Evolutionary conservation across 148 eudicot genomes (phyloP).

Genomic region (Fagopyrum esculentum): DNA sequence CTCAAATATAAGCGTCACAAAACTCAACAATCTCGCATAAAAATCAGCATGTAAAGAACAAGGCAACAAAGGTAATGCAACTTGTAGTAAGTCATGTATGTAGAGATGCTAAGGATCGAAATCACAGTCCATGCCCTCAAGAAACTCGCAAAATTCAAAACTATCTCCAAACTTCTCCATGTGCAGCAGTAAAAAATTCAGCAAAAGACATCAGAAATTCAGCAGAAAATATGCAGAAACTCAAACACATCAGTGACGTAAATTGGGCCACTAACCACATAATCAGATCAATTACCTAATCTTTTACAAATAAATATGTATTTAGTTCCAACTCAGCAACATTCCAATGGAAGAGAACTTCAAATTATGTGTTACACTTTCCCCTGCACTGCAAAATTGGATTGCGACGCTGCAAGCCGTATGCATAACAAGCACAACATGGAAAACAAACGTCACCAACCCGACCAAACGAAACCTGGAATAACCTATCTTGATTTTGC

Average conservation of each 20-base stretch:
- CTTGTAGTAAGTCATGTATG: no score
- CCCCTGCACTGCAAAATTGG: conserved; percentile 8
- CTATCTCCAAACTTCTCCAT: no score
- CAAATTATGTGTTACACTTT: background rate
- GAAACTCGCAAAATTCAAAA: no score
- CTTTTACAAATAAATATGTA: background rate
- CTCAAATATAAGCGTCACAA: no score
- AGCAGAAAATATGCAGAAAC: background rate
- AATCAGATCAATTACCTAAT: background rate
- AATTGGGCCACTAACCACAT: background rate
- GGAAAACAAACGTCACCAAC: background rate
- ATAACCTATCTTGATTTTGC: background rate
- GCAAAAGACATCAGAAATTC: no score
- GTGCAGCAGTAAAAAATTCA: no score
- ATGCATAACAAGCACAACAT: background rate
- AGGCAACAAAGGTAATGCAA: no score
- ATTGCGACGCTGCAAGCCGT: background rate
- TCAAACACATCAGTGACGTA: background rate
- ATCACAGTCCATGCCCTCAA: no score
- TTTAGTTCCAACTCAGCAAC: background rate
- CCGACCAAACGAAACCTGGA: background rate
- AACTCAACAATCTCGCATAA: no score
- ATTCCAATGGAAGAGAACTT: background rate
- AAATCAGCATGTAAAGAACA: no score
- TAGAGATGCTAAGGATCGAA: no score